These are phyloP conservation scores for Leptographium wingfieldii DNA, from an alignment of 2,329 filamentous ascomycete genomes.

Conservation along the genomic window DNA sequence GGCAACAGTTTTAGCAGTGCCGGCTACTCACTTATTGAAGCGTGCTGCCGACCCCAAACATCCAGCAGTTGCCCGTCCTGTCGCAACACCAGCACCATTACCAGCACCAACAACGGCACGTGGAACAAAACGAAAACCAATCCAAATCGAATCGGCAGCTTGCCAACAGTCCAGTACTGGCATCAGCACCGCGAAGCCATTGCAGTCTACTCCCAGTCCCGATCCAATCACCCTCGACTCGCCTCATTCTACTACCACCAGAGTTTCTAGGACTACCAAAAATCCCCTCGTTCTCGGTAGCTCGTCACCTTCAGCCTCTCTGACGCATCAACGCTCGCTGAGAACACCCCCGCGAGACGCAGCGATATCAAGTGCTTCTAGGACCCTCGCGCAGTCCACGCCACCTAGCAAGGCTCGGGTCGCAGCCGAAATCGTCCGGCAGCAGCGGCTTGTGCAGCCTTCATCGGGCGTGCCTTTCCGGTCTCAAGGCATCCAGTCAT, in stretches of 20 bases:
- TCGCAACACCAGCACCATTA: neutral
- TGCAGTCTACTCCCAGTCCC: neutral
- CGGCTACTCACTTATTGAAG: neutral
- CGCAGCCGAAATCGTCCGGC: neutral
- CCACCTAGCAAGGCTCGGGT: conserved; percentile 4
- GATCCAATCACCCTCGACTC: neutral
- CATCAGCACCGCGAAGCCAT: neutral
- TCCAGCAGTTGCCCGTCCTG: neutral
- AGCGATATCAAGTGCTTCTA: neutral
- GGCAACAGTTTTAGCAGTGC: neutral
- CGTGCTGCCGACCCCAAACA: neutral
- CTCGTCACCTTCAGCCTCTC: neutral
- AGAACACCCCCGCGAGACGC: conserved; percentile 6
- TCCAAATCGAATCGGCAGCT: neutral
- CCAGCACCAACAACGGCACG: conserved; percentile 3
- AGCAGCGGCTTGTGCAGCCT: neutral
- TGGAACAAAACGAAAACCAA: conserved; percentile 10
- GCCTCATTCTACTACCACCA: neutral
- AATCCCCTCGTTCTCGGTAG: neutral
- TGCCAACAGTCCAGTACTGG: neutral
- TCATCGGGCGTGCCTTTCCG: conserved; percentile 4
- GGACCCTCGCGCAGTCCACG: neutral
- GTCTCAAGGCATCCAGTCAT: neutral
- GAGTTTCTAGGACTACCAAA: neutral
- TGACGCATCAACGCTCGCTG: neutral